A percentile compares a stretch with the other conserved stretches of the same genome.
These are phyloP conservation scores for Cyberlindnera mycetangii DNA, from an alignment of 805 yeast species.

Conservation along the genomic window DNA sequence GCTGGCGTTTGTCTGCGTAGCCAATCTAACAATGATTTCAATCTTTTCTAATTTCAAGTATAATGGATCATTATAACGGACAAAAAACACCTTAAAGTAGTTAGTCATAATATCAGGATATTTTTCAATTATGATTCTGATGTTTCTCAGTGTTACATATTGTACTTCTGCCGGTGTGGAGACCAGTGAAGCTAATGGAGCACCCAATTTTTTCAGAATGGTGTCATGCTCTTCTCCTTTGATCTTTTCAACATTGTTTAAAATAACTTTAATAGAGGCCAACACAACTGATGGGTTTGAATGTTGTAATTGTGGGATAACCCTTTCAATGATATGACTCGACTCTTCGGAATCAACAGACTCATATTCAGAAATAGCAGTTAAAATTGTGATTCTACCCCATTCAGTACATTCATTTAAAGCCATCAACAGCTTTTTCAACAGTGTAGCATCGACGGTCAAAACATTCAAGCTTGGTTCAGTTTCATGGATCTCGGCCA, in stretches of 20 bases:
- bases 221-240: conserved; percentile 35
- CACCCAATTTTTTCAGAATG: conserved; percentile 67
- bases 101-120: conserved; percentile 76
- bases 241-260: conserved; percentile 60
- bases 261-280: conserved; percentile 75
- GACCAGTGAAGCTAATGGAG: conserved; percentile 84
- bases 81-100: conserved; percentile 85
- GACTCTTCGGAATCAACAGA: conserved; percentile 63
- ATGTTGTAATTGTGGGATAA: conserved; percentile 93
- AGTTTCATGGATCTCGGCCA: conserved; percentile 76
- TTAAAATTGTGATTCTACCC: conserved; percentile 91
- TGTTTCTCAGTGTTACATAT: conserved; percentile 87
- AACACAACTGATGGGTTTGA: conserved; percentile 94
- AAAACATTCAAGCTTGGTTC: conserved; percentile 52
- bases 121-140: conserved; percentile 83
- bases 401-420: conserved; percentile 98
- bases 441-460: conserved; percentile 37
- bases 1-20: conserved; percentile 55
- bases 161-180: conserved; percentile 93
- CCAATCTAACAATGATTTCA: conserved; percentile 69
- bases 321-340: conserved; percentile 81
- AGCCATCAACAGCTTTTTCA: conserved; percentile 70
- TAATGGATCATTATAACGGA: conserved; percentile 82
- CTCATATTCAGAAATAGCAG: conserved; percentile 72
- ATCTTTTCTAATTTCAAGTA: conserved; percentile 75